Percentiles rank a stretch among this genome's conserved stretches.
These are phyloP conservation scores for Microbotryomycetes sp. DNA, from an alignment of 1,284 basidiomycete genomes.

Conservation along the genomic window DNA sequence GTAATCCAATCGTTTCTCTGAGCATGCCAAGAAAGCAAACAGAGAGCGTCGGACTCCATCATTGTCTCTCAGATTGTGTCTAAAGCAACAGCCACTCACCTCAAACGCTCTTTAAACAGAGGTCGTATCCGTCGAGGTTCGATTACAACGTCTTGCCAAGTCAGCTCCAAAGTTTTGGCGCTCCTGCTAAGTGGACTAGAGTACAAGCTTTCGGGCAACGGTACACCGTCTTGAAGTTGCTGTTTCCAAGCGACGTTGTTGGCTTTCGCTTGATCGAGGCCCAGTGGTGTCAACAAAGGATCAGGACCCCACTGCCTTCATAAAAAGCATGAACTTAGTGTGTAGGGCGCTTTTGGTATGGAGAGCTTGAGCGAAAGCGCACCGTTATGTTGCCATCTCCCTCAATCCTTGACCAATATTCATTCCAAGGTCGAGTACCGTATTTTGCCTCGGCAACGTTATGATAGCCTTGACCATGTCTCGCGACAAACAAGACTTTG, in stretches of 20 bases:
- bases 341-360: too few species aligned
- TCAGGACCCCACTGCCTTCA: conserved; percentile 56
- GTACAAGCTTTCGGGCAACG: conserved; percentile 58
- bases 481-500: conserved; percentile 54
- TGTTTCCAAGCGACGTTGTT: conserved; percentile 56
- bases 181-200: conserved; percentile 68
- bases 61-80: not conserved
- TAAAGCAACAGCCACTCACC: conserved; percentile 1
- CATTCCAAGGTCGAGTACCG: conserved; percentile 47
- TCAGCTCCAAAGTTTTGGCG: conserved; percentile 59
- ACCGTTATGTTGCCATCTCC: conserved; percentile 60
- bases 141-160: conserved; percentile 51
- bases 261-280: conserved; percentile 56
- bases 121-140: conserved; percentile 38
- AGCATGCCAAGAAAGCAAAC: not conserved
- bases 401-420: conserved; percentile 60
- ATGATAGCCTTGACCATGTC: conserved; percentile 69
- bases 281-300: conserved; percentile 61
- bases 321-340: too few species aligned
- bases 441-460: conserved; percentile 67
- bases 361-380: conserved; percentile 65
- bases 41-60: not conserved
- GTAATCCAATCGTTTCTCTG: conserved; percentile 60
- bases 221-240: conserved; percentile 53
- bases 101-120: conserved; percentile 48